Evolutionary conservation across 352 stramenopile species (phyloP), one percentile per base, ranked within the genome.

Genomic region (Pythium phragmitis): DNA sequence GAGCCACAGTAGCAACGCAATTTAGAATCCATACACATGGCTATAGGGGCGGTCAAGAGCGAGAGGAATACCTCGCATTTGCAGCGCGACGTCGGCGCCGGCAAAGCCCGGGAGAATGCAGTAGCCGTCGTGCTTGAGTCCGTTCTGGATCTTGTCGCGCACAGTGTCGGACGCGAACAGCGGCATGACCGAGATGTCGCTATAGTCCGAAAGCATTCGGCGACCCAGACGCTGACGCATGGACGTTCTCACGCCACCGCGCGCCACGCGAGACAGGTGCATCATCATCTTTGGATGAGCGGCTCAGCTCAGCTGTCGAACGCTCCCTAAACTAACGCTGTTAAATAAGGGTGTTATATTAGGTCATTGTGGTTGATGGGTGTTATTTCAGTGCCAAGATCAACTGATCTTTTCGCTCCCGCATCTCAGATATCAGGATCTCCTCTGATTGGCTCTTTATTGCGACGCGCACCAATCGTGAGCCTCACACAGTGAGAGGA

Each of bases 51-150:
- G 37, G 37, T 42, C 2, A 12, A 42, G 6, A 2, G 11, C 36
- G 26, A 3, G 26, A 30, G 26, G 2, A 30, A 12, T 45, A 76
- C 69, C 65, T 36, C 75, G 75, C 75, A 84, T 84, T 42, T 69
- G 63, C 7, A 63, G 63, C 30, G 73, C 73, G 14, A 81, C 57
- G 36, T 77, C 65, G 28, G 64, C 65, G 46, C 70, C 75, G 11
- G 75, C 75, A 51, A 84, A 84, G 58, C 57, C 60, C 4, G 72
- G 46, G 53, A 84, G 63, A 37, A 84, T 68, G 57, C 70, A 77
- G 50, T 73, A 84, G 39, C 75, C 75, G 13, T 84, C 63, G 47
- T 65, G 51, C 30, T 69, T 64, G 26, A 84, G 72, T 6, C 73
- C 73, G 36, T 77, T 58, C 45, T 75, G 60, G 63, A 84, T 79